Conservation (phyloP, 1,284 basidiomycete genomes). For the Microbotryum lychnidis-dioicae region DNA sequence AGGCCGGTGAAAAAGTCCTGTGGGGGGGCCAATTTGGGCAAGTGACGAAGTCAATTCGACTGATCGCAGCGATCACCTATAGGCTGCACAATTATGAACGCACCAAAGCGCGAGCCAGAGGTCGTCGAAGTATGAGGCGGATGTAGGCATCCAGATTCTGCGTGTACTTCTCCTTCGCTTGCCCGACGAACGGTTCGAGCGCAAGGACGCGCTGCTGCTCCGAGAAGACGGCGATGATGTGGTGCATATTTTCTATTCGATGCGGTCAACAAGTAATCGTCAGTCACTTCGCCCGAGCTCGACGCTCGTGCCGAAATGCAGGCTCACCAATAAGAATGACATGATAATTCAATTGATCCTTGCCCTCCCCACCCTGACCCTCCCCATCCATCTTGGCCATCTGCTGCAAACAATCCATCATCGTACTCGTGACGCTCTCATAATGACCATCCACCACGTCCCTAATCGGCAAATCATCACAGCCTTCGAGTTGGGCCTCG, state of each 20-base stretch:
- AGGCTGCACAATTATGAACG: constrained; percentile 34
- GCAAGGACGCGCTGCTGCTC: constrained; percentile 30
- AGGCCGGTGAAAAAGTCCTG: constrained; percentile 93
- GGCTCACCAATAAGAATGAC: constrained; percentile 83
- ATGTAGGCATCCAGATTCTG: constrained; percentile 81
- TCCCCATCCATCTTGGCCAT: constrained; percentile 80
- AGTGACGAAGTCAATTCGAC: no score
- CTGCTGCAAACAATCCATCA: constrained; percentile 87
- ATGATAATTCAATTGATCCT: constrained; percentile 92
- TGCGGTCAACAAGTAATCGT: neutral
- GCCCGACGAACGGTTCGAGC: constrained; percentile 58
- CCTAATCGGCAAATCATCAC: constrained; percentile 69
- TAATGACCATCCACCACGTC: constrained; percentile 71
- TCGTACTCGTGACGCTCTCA: constrained; percentile 73
- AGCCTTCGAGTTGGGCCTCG: constrained; percentile 74
- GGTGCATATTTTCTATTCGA: constrained; percentile 82
- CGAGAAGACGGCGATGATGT: constrained; percentile 56
- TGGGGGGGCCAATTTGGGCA: no score
- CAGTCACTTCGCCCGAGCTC: neutral
- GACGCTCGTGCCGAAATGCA: neutral
- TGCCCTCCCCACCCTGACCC: constrained; percentile 59
- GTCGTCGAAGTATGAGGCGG: constrained; percentile 73
- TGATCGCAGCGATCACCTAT: neutral
- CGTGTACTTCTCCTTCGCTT: constrained; percentile 74
- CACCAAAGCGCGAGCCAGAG: constrained; percentile 80